Percentiles rank a stretch among this genome's conserved stretches.
phyloP scores from a whole-genome alignment of 495 filamentous ascomycete species.

The Talaromyces adpressus region DNA sequence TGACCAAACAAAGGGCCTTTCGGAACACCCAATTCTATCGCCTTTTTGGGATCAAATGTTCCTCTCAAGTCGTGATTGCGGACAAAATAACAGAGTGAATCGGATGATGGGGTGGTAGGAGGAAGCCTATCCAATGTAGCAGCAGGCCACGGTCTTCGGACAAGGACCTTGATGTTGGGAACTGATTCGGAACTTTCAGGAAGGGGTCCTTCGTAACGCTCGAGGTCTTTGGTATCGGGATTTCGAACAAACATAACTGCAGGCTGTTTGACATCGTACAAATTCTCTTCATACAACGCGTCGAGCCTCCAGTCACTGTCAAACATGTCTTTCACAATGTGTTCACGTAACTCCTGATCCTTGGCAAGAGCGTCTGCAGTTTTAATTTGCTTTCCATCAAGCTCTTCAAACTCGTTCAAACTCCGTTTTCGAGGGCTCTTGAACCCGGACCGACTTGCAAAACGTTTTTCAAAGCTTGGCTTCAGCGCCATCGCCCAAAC shows the following conservation, averaged over 20 bases:
- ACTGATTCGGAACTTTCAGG: conserved; percentile 41
- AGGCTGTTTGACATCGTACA: conserved; percentile 59
- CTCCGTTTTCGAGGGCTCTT: conserved; percentile 53
- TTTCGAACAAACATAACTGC: conserved; percentile 65
- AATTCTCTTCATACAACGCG: conserved; percentile 52
- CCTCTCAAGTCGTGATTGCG: conserved; percentile 67
- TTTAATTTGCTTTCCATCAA: conserved; percentile 3
- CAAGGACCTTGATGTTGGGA: conserved; percentile 64
- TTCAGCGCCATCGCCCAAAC: conserved; percentile 73
- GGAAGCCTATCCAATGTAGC: conserved; percentile 58
- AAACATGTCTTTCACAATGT: conserved; percentile 74
- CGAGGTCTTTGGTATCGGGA: conserved; percentile 52
- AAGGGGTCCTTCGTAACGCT: conserved; percentile 58
- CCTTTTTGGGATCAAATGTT: conserved; percentile 64
- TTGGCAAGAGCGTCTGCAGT: conserved; percentile 15
- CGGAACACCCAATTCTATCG: conserved; percentile 50
- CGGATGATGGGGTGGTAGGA: conserved; percentile 49
- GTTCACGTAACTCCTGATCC: conserved; percentile 46
- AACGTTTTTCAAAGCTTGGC: conserved; percentile 15
- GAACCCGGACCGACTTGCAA: conserved; percentile 9
- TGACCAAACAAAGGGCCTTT: conserved; percentile 45
- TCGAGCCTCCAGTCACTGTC: conserved; percentile 69
- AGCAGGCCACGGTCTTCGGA: conserved; percentile 79
- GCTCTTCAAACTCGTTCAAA: conserved; percentile 47
- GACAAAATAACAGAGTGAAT: conserved; percentile 80